Percentiles rank a stretch among this genome's conserved stretches.
phyloP scores from a whole-genome alignment of 345 rosid genomes.

The Pelargonium nanum region DNA sequence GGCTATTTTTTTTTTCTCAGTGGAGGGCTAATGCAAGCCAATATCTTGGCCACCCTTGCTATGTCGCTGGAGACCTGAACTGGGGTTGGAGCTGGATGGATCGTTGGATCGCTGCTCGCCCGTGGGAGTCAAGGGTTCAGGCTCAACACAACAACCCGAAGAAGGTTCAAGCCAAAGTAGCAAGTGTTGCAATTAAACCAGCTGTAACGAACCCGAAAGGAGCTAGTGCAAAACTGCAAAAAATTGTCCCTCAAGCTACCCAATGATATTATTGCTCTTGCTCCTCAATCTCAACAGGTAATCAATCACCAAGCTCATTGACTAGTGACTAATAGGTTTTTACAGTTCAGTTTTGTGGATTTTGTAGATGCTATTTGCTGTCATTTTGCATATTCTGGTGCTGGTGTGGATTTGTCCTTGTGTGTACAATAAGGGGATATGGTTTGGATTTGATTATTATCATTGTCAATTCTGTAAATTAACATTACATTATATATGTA shows the following conservation, averaged over 20 bases:
- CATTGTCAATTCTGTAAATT: too few species aligned
- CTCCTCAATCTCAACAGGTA: too few species aligned
- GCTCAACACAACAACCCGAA: constrained; percentile 19
- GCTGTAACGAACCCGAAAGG: constrained; percentile 22
- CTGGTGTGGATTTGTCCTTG: constrained; percentile 8
- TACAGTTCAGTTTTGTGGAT: not conserved
- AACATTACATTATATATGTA: too few species aligned
- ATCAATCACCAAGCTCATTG: too few species aligned
- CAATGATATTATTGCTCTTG: too few species aligned
- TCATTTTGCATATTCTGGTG: not conserved
- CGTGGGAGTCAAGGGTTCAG: constrained; percentile 66
- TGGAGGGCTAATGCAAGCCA: constrained; percentile 81
- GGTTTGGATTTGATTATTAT: too few species aligned
- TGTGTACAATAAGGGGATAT: not conserved
- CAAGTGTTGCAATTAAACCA: constrained; percentile 15
- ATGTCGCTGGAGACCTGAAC: constrained; percentile 47
- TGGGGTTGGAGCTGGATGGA: constrained; percentile 97
- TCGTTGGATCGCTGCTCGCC: constrained; percentile 73
- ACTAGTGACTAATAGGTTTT: too few species aligned
- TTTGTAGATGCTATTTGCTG: not conserved
- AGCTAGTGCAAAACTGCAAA: constrained; percentile 18
- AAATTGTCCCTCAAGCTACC: constrained; percentile 4
- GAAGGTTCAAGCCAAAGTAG: constrained; percentile 15
- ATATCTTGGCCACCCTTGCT: constrained; percentile 71
- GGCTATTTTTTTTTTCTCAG: constrained; percentile 27